Evolutionary conservation across 1,139 yeast species (phyloP).

Genomic region (Protomyces gravidus): DNA sequence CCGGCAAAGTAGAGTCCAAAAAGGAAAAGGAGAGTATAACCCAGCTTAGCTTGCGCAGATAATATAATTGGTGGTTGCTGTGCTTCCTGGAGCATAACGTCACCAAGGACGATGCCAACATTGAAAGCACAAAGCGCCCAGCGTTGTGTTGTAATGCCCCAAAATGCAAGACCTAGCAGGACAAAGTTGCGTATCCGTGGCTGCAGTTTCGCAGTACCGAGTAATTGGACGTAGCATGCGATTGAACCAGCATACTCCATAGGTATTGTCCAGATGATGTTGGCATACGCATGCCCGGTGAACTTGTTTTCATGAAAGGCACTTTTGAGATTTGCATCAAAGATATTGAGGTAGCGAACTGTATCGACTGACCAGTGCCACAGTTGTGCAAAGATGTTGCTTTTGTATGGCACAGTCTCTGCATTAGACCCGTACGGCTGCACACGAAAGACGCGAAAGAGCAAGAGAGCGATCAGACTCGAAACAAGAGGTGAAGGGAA

Average conservation of each 20-base stretch:
- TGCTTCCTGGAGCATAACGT: neutral
- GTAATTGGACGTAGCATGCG: constrained; percentile 4
- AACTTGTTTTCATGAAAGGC: constrained; percentile 1
- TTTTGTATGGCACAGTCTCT: neutral
- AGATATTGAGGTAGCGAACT: constrained; percentile 8
- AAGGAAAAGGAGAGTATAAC: neutral
- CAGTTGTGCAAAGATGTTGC: constrained; percentile 1
- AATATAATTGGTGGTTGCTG: neutral
- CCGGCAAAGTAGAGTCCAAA: constrained; percentile 14
- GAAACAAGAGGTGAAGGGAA: constrained; percentile 11
- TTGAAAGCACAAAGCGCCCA: constrained; percentile 12
- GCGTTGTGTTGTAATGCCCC: neutral
- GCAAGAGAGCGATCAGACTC: constrained; percentile 1
- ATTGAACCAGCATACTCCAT: constrained; percentile 14
- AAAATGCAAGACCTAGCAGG: neutral
- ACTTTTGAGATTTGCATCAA: neutral
- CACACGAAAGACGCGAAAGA: constrained; percentile 15
- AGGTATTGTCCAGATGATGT: constrained; percentile 24
- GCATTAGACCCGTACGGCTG: constrained; percentile 5
- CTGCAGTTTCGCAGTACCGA: constrained; percentile 5
- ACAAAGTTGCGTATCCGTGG: neutral
- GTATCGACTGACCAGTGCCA: constrained; percentile 11
- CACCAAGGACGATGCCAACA: constrained; percentile 9
- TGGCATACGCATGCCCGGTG: constrained; percentile 10
- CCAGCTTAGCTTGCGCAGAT: neutral